phyloP scores from a whole-genome alignment of 2,329 filamentous ascomycete species.

The Cytospora schulzeri region DNA sequence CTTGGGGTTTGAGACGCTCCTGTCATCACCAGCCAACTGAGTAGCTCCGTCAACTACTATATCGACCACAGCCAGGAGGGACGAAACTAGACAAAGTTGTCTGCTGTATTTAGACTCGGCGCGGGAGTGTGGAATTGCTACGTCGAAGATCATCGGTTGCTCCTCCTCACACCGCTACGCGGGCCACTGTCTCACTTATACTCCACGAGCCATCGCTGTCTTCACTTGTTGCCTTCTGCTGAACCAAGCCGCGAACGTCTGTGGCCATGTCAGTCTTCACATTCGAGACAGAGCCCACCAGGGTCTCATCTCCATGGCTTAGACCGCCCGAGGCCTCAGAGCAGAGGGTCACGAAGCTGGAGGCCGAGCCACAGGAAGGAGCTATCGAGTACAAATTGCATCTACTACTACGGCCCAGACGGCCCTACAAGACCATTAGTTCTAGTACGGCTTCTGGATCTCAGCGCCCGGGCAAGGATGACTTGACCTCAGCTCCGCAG shows the following conservation, averaged over 20 bases:
- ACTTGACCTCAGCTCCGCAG: neutral
- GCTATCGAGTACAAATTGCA: constrained; percentile 97
- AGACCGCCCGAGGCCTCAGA: constrained; percentile 51
- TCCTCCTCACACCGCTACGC: constrained; percentile 19
- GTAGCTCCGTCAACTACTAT: neutral
- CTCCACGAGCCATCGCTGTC: neutral
- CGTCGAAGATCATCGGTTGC: constrained; percentile 9
- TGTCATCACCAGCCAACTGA: neutral
- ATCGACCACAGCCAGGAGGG: neutral
- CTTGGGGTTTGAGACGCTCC: neutral
- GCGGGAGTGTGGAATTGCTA: constrained; percentile 7
- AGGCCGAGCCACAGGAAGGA: constrained; percentile 90
- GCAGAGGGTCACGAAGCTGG: constrained; percentile 67
- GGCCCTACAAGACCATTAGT: constrained; percentile 66
- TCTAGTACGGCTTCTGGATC: constrained; percentile 45
- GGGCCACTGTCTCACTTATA: neutral
- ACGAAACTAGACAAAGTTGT: neutral
- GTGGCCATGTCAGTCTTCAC: constrained; percentile 94
- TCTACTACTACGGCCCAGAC: constrained; percentile 77
- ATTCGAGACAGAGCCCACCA: constrained; percentile 83
- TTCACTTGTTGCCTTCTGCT: neutral
- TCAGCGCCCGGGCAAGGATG: constrained; percentile 13
- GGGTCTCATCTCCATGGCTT: constrained; percentile 90
- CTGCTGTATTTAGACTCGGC: neutral
- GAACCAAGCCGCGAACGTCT: neutral